These are phyloP conservation scores for Drosera capensis DNA, from an alignment of 148 eudicot species.

Conservation along the genomic window DNA sequence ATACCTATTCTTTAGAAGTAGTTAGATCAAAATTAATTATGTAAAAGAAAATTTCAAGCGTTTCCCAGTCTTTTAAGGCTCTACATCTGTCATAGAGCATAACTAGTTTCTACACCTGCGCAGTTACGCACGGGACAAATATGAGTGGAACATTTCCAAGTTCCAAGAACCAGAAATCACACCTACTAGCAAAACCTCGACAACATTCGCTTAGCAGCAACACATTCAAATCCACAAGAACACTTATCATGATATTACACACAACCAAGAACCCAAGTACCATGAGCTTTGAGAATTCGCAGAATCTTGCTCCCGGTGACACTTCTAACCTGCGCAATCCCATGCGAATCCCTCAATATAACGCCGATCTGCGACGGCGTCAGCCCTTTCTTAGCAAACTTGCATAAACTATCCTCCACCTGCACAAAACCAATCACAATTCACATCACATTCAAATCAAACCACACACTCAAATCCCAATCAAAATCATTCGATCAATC, in stretches of 20 bases:
- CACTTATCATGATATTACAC: too few species aligned
- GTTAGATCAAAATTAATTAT: too few species aligned
- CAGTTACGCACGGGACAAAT: too few species aligned
- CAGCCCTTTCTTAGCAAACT: constrained; percentile 11
- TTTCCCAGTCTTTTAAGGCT: too few species aligned
- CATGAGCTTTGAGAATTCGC: constrained; percentile 31
- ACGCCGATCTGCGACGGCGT: constrained; percentile 15
- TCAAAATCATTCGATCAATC: background rate
- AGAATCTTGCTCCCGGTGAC: constrained; percentile 10
- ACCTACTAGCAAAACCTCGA: background rate
- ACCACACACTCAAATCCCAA: background rate
- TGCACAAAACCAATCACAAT: background rate
- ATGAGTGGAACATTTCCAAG: too few species aligned
- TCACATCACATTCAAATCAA: background rate
- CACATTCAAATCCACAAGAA: background rate
- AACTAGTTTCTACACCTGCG: too few species aligned
- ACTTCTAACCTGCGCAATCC: constrained; percentile 10
- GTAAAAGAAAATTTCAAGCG: too few species aligned
- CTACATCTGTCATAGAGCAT: too few species aligned
- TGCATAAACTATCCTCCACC: constrained; percentile 11
- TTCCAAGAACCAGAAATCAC: too few species aligned
- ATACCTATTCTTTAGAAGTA: too few species aligned
- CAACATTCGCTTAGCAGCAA: background rate
- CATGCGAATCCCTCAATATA: constrained; percentile 9
- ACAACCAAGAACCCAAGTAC: too few species aligned